Evolutionary conservation across 257 asterid genomes (phyloP), one percentile per base, ranked within the genome.

Genomic region (Lycium ferocissimum): DNA sequence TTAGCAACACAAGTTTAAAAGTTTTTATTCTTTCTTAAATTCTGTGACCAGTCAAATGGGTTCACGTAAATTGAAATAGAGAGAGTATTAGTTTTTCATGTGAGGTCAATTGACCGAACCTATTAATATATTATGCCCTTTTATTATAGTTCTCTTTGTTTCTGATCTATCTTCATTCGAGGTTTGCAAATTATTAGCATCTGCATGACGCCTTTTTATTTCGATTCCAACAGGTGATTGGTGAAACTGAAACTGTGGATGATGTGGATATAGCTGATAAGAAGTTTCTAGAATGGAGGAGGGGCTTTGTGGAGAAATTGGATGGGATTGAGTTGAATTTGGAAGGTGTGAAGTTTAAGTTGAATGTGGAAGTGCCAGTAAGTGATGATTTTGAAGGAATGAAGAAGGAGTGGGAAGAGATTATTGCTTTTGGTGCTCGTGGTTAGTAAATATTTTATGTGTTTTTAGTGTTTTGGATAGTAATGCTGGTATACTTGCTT

Each of bases 331-430:
- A 95, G 91, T 75, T 94, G 91, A 95, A 86, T 90, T 89, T 97
- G 92, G 97, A 93, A 83, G 98, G 98, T 3, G 86, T 83, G 80
- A 93, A 86, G 94, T 97, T 96, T 86, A 91, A 84, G 86, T 85
- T 95, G 91, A 90, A 85, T 43, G 94, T 89, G 53, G 94, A 80
- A 84, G 75, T 92, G 86, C 93, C 98, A 6, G 58, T 84, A 43
- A 90, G 91, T 20, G 98, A 97, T 85, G 94, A 94, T 90, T 91
- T 92, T 84, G 93, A 88, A 70, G 94, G 89, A 84, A 89, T 94
- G 95, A 92, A 83, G 91, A 95, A 94, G 86, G 93, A 92, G 40
- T 97, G 98, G 99, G 98, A 97, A 88, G 98, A 95, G 85, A 80
- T 83, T 45, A 90, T 90, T 22, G 98, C 97, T 2, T 95, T 94